Conservation (phyloP, 2,329 filamentous ascomycete species). For the Grosmannia penicillata region DNA sequence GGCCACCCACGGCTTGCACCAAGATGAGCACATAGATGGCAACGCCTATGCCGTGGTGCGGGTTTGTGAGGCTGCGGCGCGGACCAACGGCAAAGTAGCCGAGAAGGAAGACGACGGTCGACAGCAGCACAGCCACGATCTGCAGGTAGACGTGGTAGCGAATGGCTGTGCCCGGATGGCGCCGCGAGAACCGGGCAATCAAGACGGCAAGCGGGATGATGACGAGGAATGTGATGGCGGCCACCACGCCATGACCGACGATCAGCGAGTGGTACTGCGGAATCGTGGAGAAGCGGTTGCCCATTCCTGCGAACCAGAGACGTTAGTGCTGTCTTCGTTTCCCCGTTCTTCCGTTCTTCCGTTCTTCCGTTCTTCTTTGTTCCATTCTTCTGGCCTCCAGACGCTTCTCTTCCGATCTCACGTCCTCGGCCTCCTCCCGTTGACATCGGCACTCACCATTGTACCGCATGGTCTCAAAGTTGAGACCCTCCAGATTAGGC, state of each 20-base stretch:
- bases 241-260: conserved; percentile 56
- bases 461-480: conserved; percentile 71
- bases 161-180: conserved; percentile 44
- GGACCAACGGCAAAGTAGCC: conserved; percentile 70
- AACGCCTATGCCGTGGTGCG: conserved; percentile 72
- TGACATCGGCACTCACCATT: conserved; percentile 50
- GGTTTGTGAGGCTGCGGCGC: conserved; percentile 57
- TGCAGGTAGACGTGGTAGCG: conserved; percentile 63
- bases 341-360: background rate
- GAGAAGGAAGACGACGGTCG: conserved; percentile 57
- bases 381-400: too few species aligned
- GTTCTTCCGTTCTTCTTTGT: too few species aligned
- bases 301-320: conserved; percentile 57
- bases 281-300: conserved; percentile 58
- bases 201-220: conserved; percentile 63
- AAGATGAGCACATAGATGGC: conserved; percentile 62
- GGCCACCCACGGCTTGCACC: conserved; percentile 55
- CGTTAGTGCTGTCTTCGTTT: background rate
- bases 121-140: conserved; percentile 50
- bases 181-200: conserved; percentile 54
- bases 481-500: conserved; percentile 60
- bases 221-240: conserved; percentile 57
- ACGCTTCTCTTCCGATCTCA: too few species aligned
- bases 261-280: conserved; percentile 58
- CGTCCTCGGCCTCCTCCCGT: too few species aligned